Base-by-base conservation (phyloP, 345 rosid genomes). In the Erysimum cheiranthoides region DNA sequence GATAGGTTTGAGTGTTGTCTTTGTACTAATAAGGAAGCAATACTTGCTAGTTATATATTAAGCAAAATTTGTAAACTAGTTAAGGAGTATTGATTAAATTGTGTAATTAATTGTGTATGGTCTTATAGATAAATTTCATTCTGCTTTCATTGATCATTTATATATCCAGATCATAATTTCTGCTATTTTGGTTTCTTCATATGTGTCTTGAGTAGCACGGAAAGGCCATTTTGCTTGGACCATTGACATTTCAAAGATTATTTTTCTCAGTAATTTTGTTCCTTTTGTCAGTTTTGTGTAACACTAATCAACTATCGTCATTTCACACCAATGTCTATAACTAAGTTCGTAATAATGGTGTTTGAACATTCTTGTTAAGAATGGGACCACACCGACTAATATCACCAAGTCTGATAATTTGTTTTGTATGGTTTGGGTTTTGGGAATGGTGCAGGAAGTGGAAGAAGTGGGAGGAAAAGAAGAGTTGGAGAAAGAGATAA, bases 401-500 rank as follows among this genome's bases (percentile, higher is more conserved):
- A n/a, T n/a, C n/a, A n/a, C n/a, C n/a, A n/a, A n/a, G n/a, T n/a
- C n/a, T 43, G 6, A 4, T 40, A 40, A 12, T 56, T 13, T 17
- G 25, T 21, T 60, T 31, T n/a, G 18, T 25, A 45, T 46, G 74
- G 61, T 76, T 61, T 61, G 60, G 67, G 2, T 60, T 72, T 61
- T 61, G 56, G 52, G 34, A 17, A 39, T 73, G 63, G 35, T 53
- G 42, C 82, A 90, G 98, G 96, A 89, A 74, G 12, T 92, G 6
- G 96, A 92, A 79, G 86, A 82, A 68, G 90, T 84, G 3, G 95
- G 89, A 70, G 98, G 98, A 5, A 21, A 59, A 12, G 90, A 89
- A 66, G 98, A 89, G 68, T 62, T 93, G 81, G 89, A 85, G 75
- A 90, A 84, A 82, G 96, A 86, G 82, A 82, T 90, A 31, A 78